Percentiles rank a stretch among this genome's conserved stretches.
Evolutionary conservation across 257 asterid genomes (phyloP).

Genomic region (Gardenia jasminoides): DNA sequence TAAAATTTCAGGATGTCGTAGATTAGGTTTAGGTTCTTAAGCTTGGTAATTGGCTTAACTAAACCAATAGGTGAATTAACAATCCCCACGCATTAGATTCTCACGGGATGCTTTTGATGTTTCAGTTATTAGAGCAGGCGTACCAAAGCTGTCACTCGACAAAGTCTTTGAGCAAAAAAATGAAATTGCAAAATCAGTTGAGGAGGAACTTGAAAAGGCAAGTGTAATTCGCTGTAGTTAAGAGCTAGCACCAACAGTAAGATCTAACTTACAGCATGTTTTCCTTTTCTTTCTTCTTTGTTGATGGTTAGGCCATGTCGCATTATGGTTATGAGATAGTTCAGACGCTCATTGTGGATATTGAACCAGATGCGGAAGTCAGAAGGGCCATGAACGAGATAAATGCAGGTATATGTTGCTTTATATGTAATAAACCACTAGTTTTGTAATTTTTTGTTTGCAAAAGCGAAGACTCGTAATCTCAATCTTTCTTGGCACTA

Average conservation of each 20-base stretch:
- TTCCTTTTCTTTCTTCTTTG: too few species aligned
- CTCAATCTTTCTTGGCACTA: background rate
- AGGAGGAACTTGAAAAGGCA: conserved; percentile 43
- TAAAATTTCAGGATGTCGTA: too few species aligned
- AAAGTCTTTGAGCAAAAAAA: conserved; percentile 41
- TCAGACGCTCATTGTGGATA: conserved; percentile 46
- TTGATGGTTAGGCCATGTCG: conserved; percentile 30
- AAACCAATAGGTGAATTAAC: too few species aligned
- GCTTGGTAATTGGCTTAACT: too few species aligned
- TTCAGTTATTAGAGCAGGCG: conserved; percentile 40
- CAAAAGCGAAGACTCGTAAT: background rate
- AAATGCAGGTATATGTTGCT: conserved; percentile 30
- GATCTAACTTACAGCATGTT: too few species aligned
- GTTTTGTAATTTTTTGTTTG: background rate
- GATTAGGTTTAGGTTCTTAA: too few species aligned
- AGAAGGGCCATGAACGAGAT: conserved; percentile 45
- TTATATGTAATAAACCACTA: background rate
- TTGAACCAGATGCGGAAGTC: conserved; percentile 41
- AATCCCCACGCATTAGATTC: too few species aligned
- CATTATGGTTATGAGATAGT: conserved; percentile 36
- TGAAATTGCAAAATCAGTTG: conserved; percentile 42
- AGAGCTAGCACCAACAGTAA: too few species aligned
- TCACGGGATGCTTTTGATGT: too few species aligned
- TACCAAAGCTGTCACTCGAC: conserved; percentile 36
- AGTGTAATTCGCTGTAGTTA: too few species aligned